A percentile compares a stretch with the other conserved stretches of the same genome.
Conservation (phyloP, 2,329 filamentous ascomycete species). For the Xylaria sp. region DNA sequence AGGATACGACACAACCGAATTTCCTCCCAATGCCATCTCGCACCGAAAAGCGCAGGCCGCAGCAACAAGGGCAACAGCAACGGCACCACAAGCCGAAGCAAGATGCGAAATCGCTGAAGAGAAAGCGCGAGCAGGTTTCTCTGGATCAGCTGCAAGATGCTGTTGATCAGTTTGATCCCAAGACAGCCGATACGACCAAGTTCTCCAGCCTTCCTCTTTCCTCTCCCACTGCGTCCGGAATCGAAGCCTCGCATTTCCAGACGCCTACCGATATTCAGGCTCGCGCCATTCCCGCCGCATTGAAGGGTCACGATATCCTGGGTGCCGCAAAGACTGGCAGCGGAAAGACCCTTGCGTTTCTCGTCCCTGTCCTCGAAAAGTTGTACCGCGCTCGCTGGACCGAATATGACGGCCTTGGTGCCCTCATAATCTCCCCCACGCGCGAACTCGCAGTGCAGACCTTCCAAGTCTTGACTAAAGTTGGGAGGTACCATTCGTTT, state of each 20-base stretch:
- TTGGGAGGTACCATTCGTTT: constrained; percentile 87
- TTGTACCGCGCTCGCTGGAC: constrained; percentile 89
- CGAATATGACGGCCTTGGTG: constrained; percentile 87
- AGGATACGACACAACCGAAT: not conserved
- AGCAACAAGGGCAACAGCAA: constrained; percentile 33
- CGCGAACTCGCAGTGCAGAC: constrained; percentile 93
- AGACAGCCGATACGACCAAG: constrained; percentile 62
- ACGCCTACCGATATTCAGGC: constrained; percentile 90
- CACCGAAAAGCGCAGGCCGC: constrained; percentile 29
- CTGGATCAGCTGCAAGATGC: constrained; percentile 47
- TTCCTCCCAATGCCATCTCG: constrained; percentile 34
- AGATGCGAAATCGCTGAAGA: constrained; percentile 46
- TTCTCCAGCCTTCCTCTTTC: constrained; percentile 90
- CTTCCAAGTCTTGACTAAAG: constrained; percentile 89
- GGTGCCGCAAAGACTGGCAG: constrained; percentile 95
- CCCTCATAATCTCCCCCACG: constrained; percentile 91
- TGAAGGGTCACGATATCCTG: constrained; percentile 75
- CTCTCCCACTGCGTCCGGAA: constrained; percentile 75
- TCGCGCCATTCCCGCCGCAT: constrained; percentile 81
- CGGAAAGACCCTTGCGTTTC: constrained; percentile 92
- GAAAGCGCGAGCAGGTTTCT: constrained; percentile 50
- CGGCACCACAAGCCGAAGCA: constrained; percentile 38
- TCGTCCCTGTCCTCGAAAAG: constrained; percentile 90
- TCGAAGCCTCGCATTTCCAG: constrained; percentile 87
- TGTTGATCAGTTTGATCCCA: constrained; percentile 59